Base-by-base conservation (phyloP, 2,329 filamentous ascomycete species). In the Trichophyton benhamiae region DNA sequence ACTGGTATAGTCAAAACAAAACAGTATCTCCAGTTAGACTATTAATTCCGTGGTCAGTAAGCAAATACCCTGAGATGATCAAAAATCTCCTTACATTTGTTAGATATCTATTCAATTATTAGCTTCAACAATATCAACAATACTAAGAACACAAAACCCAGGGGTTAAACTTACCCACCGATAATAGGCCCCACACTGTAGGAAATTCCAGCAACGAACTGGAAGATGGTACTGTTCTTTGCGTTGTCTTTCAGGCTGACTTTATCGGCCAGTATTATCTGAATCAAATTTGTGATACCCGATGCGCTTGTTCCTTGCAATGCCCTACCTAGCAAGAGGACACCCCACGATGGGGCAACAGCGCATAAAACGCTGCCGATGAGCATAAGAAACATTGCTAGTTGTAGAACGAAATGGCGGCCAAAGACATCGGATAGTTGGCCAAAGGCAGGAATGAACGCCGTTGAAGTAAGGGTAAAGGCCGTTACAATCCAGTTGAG, bases 401-500 rank as follows among this genome's bases (percentile, higher is more conserved):
- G 73, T 57, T 86, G 83, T 6, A 88, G 74, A 3, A 81, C 76
- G 4, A 73, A 74, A 67, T 87, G 81, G 1, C 85, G 79, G 15
- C 85, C 85, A 65, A 85, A 87, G 30, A 87, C 78, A 65, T 88
- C 83, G 15, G 83, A 80, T 52, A 85, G 76, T 66, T 87, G 84
- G 1, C 82, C 83, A 73, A 84, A 87, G 59, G 82, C 80, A 2
- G 85, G 85, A 7, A 87, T 83, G 65, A 87, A 87, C 0, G 84
- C 81, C 1, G 85, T 84, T 0, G 83, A 82, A 0, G 84, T 85
- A 13, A 89, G 75, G 59, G 84, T 87, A 71, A 87, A 88, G 5
- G 84, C 78, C 0, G 85, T 85, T 17, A 87, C 81, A 67, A 89
- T 86, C 84, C 84, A 87, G 67, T 86, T 87, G 1, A 86, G 76